Evolutionary conservation across 345 rosid genomes (phyloP).

Genomic region (Eucalyptus regnans): DNA sequence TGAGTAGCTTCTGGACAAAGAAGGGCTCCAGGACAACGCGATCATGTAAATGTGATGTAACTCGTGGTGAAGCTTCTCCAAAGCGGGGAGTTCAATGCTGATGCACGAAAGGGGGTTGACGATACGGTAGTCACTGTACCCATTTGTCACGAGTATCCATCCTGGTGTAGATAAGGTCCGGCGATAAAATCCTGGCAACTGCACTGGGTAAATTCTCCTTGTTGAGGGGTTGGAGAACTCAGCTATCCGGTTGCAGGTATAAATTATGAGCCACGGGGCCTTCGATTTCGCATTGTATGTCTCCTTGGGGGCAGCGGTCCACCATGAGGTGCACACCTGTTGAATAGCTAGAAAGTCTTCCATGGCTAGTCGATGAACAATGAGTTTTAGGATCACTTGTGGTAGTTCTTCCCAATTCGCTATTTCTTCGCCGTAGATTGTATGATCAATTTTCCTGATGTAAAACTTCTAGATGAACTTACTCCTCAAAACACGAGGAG

Average conservation of each 20-base stretch:
- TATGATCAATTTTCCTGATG: not conserved
- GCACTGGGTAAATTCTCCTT: not conserved
- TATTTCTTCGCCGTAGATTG: not conserved
- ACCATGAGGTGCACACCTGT: not conserved
- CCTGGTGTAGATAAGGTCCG: not conserved
- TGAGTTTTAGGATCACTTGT: not conserved
- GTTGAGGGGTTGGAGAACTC: not conserved
- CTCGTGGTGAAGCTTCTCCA: not conserved
- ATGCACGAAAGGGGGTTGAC: not conserved
- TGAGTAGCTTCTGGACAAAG: no score
- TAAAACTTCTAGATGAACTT: no score
- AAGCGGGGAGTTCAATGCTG: not conserved
- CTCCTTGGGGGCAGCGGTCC: not conserved
- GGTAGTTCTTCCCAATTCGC: not conserved
- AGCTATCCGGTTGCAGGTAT: not conserved
- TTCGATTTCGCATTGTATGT: not conserved
- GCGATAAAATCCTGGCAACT: not conserved
- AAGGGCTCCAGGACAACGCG: no score
- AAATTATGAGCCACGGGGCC: not conserved
- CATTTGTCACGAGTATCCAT: not conserved
- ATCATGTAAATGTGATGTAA: not conserved
- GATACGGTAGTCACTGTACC: not conserved
- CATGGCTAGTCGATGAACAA: not conserved
- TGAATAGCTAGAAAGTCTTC: not conserved
- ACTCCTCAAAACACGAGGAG: not conserved